phyloP scores from a whole-genome alignment of 345 rosid genomes.

The Bruguiera sexangula region DNA sequence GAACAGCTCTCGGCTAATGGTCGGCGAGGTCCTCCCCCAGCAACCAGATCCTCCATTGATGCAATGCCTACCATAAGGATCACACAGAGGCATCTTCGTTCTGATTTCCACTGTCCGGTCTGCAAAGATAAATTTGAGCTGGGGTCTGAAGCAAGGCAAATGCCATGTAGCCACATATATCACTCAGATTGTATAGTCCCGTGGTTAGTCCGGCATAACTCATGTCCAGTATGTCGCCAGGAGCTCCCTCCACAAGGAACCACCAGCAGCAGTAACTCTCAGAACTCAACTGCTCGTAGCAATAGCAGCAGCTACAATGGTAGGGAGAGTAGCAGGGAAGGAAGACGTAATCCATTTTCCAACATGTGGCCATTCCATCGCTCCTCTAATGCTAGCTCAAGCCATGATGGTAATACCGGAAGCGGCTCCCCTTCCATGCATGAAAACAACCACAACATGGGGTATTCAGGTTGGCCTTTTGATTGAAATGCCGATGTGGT shows the following conservation, averaged over 20 bases:
- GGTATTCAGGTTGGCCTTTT: conserved; percentile 78
- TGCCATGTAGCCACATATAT: conserved; percentile 44
- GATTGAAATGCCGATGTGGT: conserved; percentile 28
- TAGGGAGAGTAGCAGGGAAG: conserved; percentile 50
- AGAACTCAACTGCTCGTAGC: conserved; percentile 43
- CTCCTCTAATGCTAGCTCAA: conserved; percentile 60
- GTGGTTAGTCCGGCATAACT: conserved; percentile 43
- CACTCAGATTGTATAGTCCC: conserved; percentile 41
- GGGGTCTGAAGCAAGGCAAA: conserved; percentile 41
- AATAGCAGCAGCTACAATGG: conserved; percentile 35
- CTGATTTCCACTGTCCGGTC: conserved; percentile 41
- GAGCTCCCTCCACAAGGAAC: conserved; percentile 44
- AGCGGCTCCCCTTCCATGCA: conserved; percentile 42
- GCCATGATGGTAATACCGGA: conserved; percentile 41
- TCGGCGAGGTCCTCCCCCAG: conserved; percentile 36
- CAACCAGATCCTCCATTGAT: conserved; percentile 33
- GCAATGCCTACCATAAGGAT: conserved; percentile 38
- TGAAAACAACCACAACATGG: conserved; percentile 63
- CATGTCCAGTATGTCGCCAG: conserved; percentile 47
- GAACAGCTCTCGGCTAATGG: conserved; percentile 29
- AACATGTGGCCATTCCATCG: conserved; percentile 77
- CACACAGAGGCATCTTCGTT: conserved; percentile 30
- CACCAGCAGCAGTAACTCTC: conserved; percentile 39
- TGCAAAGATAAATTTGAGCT: conserved; percentile 44
- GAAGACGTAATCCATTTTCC: conserved; percentile 70